phyloP scores from a whole-genome alignment of 1,284 basidiomycete species.

The Coriolopsis trogii region DNA sequence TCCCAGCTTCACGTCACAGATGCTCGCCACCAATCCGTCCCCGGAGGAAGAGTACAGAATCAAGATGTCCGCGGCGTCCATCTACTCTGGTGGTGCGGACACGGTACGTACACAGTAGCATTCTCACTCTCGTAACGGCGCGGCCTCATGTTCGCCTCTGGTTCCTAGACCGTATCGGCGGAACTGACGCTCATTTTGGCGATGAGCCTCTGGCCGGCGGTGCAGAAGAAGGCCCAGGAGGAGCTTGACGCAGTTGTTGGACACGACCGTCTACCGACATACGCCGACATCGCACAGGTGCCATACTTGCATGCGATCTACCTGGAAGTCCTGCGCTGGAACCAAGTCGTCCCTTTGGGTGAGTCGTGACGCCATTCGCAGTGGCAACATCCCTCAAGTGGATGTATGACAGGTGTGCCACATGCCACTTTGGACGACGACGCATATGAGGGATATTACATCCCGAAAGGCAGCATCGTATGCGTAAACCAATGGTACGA shows the following conservation, averaged over 20 bases:
- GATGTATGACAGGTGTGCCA: slow-evolving; percentile 20
- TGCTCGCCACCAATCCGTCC: slow-evolving; percentile 20
- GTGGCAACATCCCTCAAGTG: background rate
- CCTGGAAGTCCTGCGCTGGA: slow-evolving; percentile 34
- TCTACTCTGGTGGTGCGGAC: slow-evolving; percentile 34
- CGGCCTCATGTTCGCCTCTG: background rate
- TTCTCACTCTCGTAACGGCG: background rate
- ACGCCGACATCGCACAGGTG: slow-evolving; percentile 30
- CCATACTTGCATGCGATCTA: slow-evolving; percentile 36
- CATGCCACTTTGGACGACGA: slow-evolving; percentile 33
- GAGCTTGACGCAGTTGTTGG: slow-evolving; percentile 36
- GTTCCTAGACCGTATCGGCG: slow-evolving; percentile 30
- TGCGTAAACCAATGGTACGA: slow-evolving; percentile 30
- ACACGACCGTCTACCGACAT: slow-evolving; percentile 31
- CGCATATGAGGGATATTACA: slow-evolving; percentile 31
- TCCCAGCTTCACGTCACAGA: slow-evolving; percentile 14
- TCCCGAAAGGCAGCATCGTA: slow-evolving; percentile 33
- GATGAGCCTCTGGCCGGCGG: slow-evolving; percentile 34
- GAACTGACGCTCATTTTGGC: slow-evolving; percentile 30
- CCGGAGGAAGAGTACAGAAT: slow-evolving; percentile 28
- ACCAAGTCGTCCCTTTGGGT: slow-evolving; percentile 32
- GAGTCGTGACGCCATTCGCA: background rate
- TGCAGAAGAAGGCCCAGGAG: slow-evolving; percentile 33
- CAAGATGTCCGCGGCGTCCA: slow-evolving; percentile 31
- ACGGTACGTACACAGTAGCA: slow-evolving; percentile 30